Percentiles rank a stretch among this genome's conserved stretches.
These are phyloP conservation scores for Alisma plantagoaquatica DNA, from an alignment of 106 monocot species.

Conservation along the genomic window DNA sequence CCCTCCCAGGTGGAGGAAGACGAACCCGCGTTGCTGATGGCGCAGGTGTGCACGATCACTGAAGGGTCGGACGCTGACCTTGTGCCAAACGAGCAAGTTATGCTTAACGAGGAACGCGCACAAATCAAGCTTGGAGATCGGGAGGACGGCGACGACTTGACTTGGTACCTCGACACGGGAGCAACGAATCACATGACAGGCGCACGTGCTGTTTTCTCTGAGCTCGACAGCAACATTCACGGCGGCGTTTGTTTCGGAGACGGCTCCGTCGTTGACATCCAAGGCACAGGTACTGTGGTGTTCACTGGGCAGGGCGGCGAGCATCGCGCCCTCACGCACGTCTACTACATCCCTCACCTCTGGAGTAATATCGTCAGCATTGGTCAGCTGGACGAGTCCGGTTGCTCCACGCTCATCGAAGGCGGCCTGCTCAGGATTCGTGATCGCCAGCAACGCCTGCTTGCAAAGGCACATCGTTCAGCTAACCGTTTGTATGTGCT, in stretches of 20 bases:
- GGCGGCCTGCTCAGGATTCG: too few species aligned
- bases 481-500: background rate
- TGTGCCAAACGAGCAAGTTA: background rate
- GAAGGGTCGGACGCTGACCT: background rate
- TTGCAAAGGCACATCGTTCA: too few species aligned
- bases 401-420: too few species aligned
- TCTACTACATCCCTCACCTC: background rate
- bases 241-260: background rate
- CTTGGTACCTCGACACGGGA: constrained; percentile 1
- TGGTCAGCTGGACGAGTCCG: too few species aligned
- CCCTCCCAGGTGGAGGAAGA: background rate
- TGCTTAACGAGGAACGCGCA: background rate
- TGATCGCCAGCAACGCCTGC: too few species aligned
- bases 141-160: background rate
- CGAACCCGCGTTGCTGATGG: background rate
- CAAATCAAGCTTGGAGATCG: background rate
- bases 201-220: background rate
- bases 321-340: background rate
- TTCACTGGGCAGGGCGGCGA: too few species aligned
- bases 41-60: background rate
- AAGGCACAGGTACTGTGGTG: background rate
- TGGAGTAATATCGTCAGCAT: background rate
- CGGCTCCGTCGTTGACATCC: background rate
- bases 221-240: background rate
- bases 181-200: constrained; percentile 1